Evolutionary conservation across 495 filamentous ascomycete genomes (phyloP).

Genomic region (Aspergillus saccharolyticus): DNA sequence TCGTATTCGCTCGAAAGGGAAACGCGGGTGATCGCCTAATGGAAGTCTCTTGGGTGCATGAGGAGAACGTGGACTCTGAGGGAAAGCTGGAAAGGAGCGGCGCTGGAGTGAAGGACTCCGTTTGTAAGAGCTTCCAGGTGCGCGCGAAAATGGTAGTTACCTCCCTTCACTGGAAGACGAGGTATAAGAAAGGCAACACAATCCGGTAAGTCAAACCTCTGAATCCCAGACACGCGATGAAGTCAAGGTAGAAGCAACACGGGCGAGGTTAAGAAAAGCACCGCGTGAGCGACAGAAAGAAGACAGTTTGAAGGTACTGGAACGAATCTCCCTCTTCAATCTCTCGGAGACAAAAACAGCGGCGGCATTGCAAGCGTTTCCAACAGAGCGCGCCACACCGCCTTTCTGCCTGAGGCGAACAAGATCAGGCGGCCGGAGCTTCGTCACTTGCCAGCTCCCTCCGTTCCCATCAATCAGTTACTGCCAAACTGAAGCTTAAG

Average conservation of each 20-base stretch:
- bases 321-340: too few relatives aligned
- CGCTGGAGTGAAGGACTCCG: conserved; percentile 41
- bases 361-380: conserved; percentile 7
- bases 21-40: conserved; percentile 36
- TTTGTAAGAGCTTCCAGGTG: conserved; percentile 34
- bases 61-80: conserved; percentile 28
- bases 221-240: background rate
- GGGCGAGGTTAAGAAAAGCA: background rate
- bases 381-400: conserved; percentile 9
- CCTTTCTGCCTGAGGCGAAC: conserved; percentile 32
- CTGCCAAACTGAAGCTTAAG: conserved; percentile 14
- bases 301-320: background rate
- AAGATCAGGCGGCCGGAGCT: conserved; percentile 39
- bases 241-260: background rate
- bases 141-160: conserved; percentile 39
- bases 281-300: background rate
- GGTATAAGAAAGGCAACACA: conserved; percentile 8
- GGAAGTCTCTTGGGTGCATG: conserved; percentile 35
- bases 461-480: conserved; percentile 20
- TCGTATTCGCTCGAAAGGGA: conserved; percentile 37
- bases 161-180: conserved; percentile 24
- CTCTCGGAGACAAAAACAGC: conserved; percentile 30
- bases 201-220: background rate
- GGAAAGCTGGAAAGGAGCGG: conserved; percentile 36
- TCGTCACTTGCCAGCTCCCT: conserved; percentile 39